These are phyloP conservation scores for Boletus albobrunnescens DNA, from an alignment of 1,284 basidiomycete genomes.

Conservation along the genomic window DNA sequence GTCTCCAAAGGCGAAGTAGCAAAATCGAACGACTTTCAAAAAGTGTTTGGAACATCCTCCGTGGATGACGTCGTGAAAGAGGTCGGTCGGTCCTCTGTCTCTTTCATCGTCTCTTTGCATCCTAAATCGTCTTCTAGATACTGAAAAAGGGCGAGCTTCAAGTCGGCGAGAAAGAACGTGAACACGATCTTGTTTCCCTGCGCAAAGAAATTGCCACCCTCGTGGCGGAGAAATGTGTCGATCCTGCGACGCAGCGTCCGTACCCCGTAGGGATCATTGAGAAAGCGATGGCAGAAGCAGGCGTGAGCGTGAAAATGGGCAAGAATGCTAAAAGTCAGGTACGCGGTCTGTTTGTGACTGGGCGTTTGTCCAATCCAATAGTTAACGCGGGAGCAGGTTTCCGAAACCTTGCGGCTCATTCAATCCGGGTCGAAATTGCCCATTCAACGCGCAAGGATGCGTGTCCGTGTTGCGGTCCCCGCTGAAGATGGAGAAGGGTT, in stretches of 20 bases:
- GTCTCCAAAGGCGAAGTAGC: constrained; percentile 96
- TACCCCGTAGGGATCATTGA: constrained; percentile 97
- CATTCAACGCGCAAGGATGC: constrained; percentile 91
- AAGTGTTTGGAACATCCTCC: constrained; percentile 83
- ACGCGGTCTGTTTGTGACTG: constrained; percentile 12
- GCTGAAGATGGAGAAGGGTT: constrained; percentile 68
- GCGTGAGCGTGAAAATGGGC: constrained; percentile 84
- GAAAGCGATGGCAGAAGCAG: constrained; percentile 94
- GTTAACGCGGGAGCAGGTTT: constrained; percentile 52
- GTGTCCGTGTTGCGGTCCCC: constrained; percentile 81
- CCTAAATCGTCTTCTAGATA: constrained; percentile 52
- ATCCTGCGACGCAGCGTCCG: constrained; percentile 83
- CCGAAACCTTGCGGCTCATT: constrained; percentile 86
- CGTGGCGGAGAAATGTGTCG: constrained; percentile 93
- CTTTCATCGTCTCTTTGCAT: not conserved
- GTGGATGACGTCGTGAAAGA: constrained; percentile 78
- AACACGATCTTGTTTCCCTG: constrained; percentile 80
- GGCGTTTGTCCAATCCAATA: not conserved
- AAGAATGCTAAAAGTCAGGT: constrained; percentile 94
- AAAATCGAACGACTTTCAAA: constrained; percentile 84
- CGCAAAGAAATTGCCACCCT: constrained; percentile 92
- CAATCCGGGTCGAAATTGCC: constrained; percentile 80
- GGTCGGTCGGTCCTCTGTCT: constrained; percentile 43
- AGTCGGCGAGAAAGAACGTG: constrained; percentile 94
- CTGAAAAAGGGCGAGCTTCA: constrained; percentile 95